Conservation (phyloP, 1,284 basidiomycete genomes). For the Rhodotorula mucilaginosa region DNA sequence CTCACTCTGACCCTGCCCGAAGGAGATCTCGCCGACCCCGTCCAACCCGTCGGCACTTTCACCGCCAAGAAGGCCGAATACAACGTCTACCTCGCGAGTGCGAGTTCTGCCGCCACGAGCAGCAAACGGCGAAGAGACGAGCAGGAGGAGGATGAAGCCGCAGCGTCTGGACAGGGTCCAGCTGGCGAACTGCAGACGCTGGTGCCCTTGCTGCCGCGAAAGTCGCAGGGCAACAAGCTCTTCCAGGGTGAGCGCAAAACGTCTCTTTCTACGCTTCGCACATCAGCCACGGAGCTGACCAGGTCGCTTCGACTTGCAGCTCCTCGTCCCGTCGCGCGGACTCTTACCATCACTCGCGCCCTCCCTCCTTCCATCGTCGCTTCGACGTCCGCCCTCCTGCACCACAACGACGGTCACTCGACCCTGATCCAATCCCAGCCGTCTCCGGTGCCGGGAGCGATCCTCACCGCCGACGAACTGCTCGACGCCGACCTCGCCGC, state of each 20-base stretch:
- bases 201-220: slow-evolving; percentile 32
- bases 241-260: slow-evolving; percentile 21
- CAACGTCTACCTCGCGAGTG: slow-evolving; percentile 21
- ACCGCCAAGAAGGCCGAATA: slow-evolving; percentile 29
- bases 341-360: slow-evolving; percentile 27
- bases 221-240: slow-evolving; percentile 28
- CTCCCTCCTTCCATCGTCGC: slow-evolving; percentile 20
- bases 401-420: slow-evolving; percentile 21
- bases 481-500: slow-evolving; percentile 5
- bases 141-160: not conserved
- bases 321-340: slow-evolving; percentile 27
- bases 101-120: not conserved
- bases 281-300: not conserved
- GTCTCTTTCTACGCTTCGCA: not conserved
- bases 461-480: slow-evolving; percentile 33
- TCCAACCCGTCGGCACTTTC: slow-evolving; percentile 22
- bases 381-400: slow-evolving; percentile 8
- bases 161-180: not conserved
- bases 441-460: slow-evolving; percentile 37
- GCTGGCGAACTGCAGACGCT: slow-evolving; percentile 23
- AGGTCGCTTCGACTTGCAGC: slow-evolving; percentile 9
- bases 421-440: slow-evolving; percentile 38
- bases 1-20: slow-evolving; percentile 11
- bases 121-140: slow-evolving; percentile 7
- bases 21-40: not conserved